Conservation (phyloP, 2,329 filamentous ascomycete species). For the Paraconiothyrium sp. region DNA sequence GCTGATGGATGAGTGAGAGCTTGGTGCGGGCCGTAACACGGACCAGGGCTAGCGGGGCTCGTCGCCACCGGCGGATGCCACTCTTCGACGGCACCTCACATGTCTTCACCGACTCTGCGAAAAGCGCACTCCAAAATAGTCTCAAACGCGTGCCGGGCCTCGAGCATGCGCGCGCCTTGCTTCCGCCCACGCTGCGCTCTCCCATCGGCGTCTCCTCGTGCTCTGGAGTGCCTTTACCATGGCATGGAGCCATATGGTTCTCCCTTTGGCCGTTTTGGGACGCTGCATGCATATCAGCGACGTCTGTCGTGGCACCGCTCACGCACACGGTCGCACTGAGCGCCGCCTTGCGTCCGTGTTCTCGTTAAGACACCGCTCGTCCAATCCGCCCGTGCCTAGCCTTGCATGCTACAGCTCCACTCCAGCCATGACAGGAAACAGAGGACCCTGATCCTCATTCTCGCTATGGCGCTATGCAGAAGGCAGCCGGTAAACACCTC, state of each 20-base stretch:
- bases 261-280: constrained; percentile 28
- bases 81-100: constrained; percentile 29
- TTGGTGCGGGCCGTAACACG: constrained; percentile 20
- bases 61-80: constrained; percentile 39
- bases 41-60: constrained; percentile 29
- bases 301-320: constrained; percentile 37
- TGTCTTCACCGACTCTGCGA: constrained; percentile 41
- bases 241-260: constrained; percentile 22
- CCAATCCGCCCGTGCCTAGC: constrained; percentile 27
- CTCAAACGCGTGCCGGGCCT: constrained; percentile 22
- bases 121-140: constrained; percentile 25
- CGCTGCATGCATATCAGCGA: constrained; percentile 38
- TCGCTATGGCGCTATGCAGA: constrained; percentile 8
- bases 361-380: constrained; percentile 33
- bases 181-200: constrained; percentile 33
- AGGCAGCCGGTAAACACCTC: constrained; percentile 20
- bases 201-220: constrained; percentile 40
- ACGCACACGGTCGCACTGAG: constrained; percentile 32
- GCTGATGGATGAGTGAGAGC: not conserved
- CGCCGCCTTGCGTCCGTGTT: constrained; percentile 41
- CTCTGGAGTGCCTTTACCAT: constrained; percentile 29
- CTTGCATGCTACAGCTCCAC: constrained; percentile 29
- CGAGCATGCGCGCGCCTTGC: constrained; percentile 31
- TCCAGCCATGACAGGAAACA: constrained; percentile 28
- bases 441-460: constrained; percentile 24